Evolutionary conservation across 192 early-diverging fungal genomes (phyloP).

Genomic region (Umbelopsis isabellina): DNA sequence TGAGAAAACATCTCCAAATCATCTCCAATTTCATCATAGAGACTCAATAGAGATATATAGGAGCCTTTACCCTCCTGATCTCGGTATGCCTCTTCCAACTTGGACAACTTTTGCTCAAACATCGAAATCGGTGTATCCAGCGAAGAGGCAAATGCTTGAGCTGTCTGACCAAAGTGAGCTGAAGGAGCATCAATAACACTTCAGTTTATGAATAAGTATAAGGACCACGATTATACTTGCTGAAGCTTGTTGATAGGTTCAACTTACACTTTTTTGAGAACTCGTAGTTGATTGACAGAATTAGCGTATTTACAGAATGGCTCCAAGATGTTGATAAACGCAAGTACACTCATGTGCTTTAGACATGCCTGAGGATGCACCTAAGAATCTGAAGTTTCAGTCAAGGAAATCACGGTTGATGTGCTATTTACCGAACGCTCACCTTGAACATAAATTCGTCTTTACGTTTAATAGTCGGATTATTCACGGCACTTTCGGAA

Average conservation of each 20-base stretch:
- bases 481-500: neutral
- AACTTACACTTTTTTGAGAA: slow-evolving; percentile 8
- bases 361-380: slow-evolving; percentile 26
- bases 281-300: slow-evolving; percentile 3
- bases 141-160: slow-evolving; percentile 43
- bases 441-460: neutral
- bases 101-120: slow-evolving; percentile 35
- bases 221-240: neutral
- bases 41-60: neutral
- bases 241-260: slow-evolving; percentile 1
- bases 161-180: slow-evolving; percentile 43
- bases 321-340: slow-evolving; percentile 28
- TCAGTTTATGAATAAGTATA: neutral
- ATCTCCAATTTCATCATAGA: neutral
- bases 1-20: neutral
- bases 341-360: slow-evolving; percentile 32
- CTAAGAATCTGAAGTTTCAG: slow-evolving; percentile 1
- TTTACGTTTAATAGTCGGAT: neutral
- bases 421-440: neutral
- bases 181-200: slow-evolving; percentile 9
- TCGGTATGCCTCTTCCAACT: slow-evolving; percentile 28
- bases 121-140: slow-evolving; percentile 25
- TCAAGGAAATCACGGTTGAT: neutral
- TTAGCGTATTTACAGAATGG: slow-evolving; percentile 37
- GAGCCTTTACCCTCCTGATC: neutral